Base-by-base conservation (phyloP, 305 asterid species). In the Fraxinus latifolia region DNA sequence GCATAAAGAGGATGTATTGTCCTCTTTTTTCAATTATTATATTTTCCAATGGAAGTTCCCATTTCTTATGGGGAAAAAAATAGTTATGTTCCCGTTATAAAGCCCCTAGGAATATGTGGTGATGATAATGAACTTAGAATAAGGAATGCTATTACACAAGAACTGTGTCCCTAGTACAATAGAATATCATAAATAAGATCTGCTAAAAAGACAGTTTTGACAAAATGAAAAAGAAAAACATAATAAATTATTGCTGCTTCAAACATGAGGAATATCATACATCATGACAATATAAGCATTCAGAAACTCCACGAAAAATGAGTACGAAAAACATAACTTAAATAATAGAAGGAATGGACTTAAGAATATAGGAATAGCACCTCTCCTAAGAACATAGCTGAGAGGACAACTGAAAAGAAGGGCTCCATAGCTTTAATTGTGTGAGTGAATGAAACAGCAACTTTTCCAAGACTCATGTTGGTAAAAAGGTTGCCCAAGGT, bases 401-500 rank as follows among this genome's bases (percentile, higher is more conserved):
- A 89, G 82, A 88, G 91, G 39, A 88, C 76, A 78, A 89, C 92
- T 1, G 92, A 89, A 79, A 89, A 89, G 83, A 89, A 89, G 29
- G 92, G 92, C 82, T 89, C 92, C 91, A 83, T 87, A 65, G 91
- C 90, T 83, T 89, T 89, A 76, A 89, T 89, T 17, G 92, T 89
- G 85, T 89, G 91, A 32, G 92, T 89, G 84, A 89, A 89, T 4
- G 92, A 89, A 78, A 89, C 92, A 55, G 91, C 85, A 83, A 89
- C 91, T 82, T 89, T 89, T 72, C 92, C 92, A 17, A 89, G 91
- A 84, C 92, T 89, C 91, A 89, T 85, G 68, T 89, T 89, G 77
- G 92, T 89, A 85, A 88, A 89, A 67, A 89, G 92, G 84, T 89
- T 89, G 21, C 92, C 92, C 84, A 89, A 82, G 29, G 87, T 85